A percentile compares a stretch with the other conserved stretches of the same genome.
phyloP scores from a whole-genome alignment of 805 yeast genomes.

The Wickerhamomyces strasburgensis region DNA sequence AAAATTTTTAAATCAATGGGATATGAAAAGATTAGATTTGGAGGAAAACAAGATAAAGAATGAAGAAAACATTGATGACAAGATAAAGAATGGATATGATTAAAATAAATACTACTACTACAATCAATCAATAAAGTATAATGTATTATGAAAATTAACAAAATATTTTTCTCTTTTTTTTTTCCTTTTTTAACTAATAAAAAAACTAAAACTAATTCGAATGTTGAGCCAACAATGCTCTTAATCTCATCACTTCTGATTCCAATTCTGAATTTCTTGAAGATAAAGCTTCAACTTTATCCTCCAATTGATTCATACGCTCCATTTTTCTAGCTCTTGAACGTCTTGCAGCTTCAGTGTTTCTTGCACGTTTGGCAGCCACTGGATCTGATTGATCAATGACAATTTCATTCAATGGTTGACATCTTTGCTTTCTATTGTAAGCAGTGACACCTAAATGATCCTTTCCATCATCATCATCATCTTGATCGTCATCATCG shows the following conservation, averaged over 20 bases:
- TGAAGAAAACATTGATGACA: too few species aligned
- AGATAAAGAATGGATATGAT: too few species aligned
- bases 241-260: slow-evolving; percentile 59
- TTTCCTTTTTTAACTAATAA: background rate
- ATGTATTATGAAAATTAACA: too few species aligned
- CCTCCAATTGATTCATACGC: slow-evolving; percentile 79
- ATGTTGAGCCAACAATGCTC: slow-evolving; percentile 36
- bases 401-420: slow-evolving; percentile 68
- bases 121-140: too few species aligned
- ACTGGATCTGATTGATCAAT: slow-evolving; percentile 58
- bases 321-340: slow-evolving; percentile 91
- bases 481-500: slow-evolving; percentile 18
- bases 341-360: slow-evolving; percentile 94
- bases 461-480: slow-evolving; percentile 43
- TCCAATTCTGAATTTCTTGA: slow-evolving; percentile 55
- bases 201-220: background rate
- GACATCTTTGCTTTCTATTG: slow-evolving; percentile 69
- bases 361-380: slow-evolving; percentile 85
- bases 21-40: too few species aligned
- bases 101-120: too few species aligned
- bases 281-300: slow-evolving; percentile 61
- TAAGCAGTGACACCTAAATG: slow-evolving; percentile 72
- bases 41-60: too few species aligned
- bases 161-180: background rate
- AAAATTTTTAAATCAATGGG: too few species aligned